Conservation (phyloP, 768 basidiomycete species). For the Suillus ampliporus region DNA sequence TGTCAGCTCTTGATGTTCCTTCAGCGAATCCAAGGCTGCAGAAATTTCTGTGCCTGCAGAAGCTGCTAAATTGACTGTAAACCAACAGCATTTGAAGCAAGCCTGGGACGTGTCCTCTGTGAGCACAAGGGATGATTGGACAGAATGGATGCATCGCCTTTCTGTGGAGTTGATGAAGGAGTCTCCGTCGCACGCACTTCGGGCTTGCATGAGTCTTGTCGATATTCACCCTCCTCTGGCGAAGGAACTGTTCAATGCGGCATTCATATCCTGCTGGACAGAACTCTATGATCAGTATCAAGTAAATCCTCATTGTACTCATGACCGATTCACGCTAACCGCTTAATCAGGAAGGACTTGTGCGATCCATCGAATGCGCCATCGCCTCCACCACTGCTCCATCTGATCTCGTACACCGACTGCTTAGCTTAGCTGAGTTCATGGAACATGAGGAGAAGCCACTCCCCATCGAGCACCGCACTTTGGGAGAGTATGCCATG, state of each 20-base stretch:
- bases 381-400: slow-evolving; percentile 80
- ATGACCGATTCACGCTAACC: slow-evolving; percentile 12
- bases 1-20: slow-evolving; percentile 24
- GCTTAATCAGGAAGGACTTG: slow-evolving; percentile 82
- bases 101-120: slow-evolving; percentile 91
- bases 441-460: slow-evolving; percentile 99
- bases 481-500: slow-evolving; percentile 92
- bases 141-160: slow-evolving; percentile 92
- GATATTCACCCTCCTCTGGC: slow-evolving; percentile 91
- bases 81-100: slow-evolving; percentile 96
- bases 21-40: slow-evolving; percentile 64
- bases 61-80: slow-evolving; percentile 87
- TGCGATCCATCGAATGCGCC: slow-evolving; percentile 85
- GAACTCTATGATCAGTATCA: slow-evolving; percentile 97
- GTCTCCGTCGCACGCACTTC: slow-evolving; percentile 96
- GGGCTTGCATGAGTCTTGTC: slow-evolving; percentile 93
- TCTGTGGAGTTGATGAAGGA: slow-evolving; percentile 98
- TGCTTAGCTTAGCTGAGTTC: slow-evolving; percentile 95
- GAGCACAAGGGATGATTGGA: slow-evolving; percentile 86
- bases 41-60: slow-evolving; percentile 88
- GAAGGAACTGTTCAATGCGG: slow-evolving; percentile 95
- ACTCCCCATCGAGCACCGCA: slow-evolving; percentile 90
- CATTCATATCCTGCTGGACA: slow-evolving; percentile 97
- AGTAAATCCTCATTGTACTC: slow-evolving; percentile 46
- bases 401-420: slow-evolving; percentile 86